Percentiles rank a stretch among this genome's conserved stretches.
Conservation (phyloP, 176 grass and related monocot species). For the Musa itinerans region DNA sequence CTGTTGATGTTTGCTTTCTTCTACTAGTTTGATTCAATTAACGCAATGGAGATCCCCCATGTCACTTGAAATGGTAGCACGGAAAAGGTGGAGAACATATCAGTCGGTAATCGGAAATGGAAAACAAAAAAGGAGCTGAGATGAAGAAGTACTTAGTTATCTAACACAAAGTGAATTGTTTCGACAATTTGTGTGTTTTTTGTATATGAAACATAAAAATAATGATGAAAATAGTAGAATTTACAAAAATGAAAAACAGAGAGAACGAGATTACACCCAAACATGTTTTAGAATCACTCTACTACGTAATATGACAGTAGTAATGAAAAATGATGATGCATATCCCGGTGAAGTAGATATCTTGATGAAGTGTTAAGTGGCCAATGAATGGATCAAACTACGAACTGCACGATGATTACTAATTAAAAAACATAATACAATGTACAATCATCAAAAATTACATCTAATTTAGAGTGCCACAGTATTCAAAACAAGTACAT, state of each 20-base stretch:
- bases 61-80: constrained; percentile 79
- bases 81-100: not conserved
- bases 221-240: not conserved
- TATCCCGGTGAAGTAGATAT: too few species aligned
- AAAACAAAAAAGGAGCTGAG: not conserved
- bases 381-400: too few species aligned
- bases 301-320: too few species aligned
- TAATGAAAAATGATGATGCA: too few species aligned
- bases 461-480: too few species aligned
- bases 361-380: too few species aligned
- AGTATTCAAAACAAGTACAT: too few species aligned
- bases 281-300: too few species aligned
- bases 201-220: not conserved
- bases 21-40: constrained; percentile 22
- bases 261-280: not conserved
- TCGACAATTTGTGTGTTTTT: not conserved
- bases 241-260: not conserved
- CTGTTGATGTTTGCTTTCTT: not conserved
- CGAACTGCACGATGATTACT: too few species aligned
- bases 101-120: not conserved
- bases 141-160: not conserved
- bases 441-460: too few species aligned
- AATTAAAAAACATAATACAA: too few species aligned
- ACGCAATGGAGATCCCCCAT: constrained; percentile 82
- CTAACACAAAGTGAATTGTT: not conserved